Percentiles rank a stretch among this genome's conserved stretches.
These are phyloP conservation scores for Eutrema yunnanense DNA, from an alignment of 345 rosid species.

Conservation along the genomic window DNA sequence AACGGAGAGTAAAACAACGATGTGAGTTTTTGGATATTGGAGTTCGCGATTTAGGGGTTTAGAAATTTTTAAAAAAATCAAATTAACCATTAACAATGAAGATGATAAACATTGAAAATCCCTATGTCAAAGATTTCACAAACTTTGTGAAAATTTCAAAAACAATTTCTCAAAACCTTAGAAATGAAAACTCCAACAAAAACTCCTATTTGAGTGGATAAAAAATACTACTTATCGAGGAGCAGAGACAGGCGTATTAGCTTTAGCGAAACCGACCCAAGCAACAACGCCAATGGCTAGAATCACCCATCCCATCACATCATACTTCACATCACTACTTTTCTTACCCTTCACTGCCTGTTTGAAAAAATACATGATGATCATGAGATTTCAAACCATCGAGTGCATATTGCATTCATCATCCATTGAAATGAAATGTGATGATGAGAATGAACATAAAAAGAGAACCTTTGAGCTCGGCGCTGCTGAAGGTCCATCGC, in stretches of 20 bases:
- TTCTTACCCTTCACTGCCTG: conserved; percentile 54
- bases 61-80: too few relatives aligned
- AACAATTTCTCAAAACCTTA: neutral
- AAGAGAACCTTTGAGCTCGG: conserved; percentile 11
- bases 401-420: neutral
- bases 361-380: neutral
- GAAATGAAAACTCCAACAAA: neutral
- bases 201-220: neutral
- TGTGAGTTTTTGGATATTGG: too few relatives aligned
- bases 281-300: conserved; percentile 79
- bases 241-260: conserved; percentile 42
- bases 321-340: conserved; percentile 63
- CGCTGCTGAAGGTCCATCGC: conserved; percentile 42
- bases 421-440: neutral
- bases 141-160: neutral
- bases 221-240: conserved; percentile 8
- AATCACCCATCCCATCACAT: conserved; percentile 77
- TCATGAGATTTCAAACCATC: neutral
- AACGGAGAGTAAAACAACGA: too few relatives aligned
- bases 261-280: conserved; percentile 77
- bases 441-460: neutral
- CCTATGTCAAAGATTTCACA: neutral
- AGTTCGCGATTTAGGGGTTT: too few relatives aligned
- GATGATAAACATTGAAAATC: too few relatives aligned
- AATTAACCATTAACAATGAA: too few relatives aligned